Percentiles rank a stretch among this genome's conserved stretches.
Evolutionary conservation across 2,329 filamentous ascomycete genomes (phyloP).

Genomic region (Tolypocladium album): DNA sequence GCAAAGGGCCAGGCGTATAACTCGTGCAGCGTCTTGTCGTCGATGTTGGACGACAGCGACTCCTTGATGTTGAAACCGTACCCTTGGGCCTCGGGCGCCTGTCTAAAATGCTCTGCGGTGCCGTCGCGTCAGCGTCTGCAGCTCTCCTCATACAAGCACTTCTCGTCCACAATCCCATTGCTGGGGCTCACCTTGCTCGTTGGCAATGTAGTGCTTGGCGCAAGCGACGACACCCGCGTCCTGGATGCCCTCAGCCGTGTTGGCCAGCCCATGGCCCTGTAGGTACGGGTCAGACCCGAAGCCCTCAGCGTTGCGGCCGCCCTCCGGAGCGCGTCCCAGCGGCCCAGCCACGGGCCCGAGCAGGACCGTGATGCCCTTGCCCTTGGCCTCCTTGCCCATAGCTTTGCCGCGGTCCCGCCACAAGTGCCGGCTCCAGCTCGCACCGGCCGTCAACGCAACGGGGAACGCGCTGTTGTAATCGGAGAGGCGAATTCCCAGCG

Average conservation of each 20-base stretch:
- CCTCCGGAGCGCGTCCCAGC: conserved; percentile 33
- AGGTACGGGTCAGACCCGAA: conserved; percentile 64
- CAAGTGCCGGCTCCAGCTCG: conserved; percentile 68
- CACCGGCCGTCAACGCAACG: conserved; percentile 66
- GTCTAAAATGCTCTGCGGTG: conserved; percentile 56
- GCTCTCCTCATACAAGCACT: too few species aligned
- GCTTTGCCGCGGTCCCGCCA: conserved; percentile 41
- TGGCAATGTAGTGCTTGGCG: conserved; percentile 65
- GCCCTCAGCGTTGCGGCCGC: conserved; percentile 53
- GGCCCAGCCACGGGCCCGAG: conserved; percentile 41
- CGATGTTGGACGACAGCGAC: conserved; percentile 48
- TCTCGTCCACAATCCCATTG: not conserved
- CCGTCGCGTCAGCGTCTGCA: conserved; percentile 1
- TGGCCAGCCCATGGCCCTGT: conserved; percentile 59
- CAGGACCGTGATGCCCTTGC: conserved; percentile 66
- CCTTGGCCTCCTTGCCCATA: conserved; percentile 53
- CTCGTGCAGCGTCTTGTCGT: conserved; percentile 67
- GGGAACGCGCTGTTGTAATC: conserved; percentile 79
- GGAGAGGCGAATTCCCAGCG: conserved; percentile 64
- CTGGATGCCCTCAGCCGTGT: conserved; percentile 72
- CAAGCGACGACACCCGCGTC: conserved; percentile 73
- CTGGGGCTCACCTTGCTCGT: conserved; percentile 50
- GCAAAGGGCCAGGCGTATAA: conserved; percentile 71
- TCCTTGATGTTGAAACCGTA: conserved; percentile 52
- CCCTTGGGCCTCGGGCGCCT: conserved; percentile 40